Evolutionary conservation across 305 asterid genomes (phyloP).

Genomic region (Rubia tinctorum): DNA sequence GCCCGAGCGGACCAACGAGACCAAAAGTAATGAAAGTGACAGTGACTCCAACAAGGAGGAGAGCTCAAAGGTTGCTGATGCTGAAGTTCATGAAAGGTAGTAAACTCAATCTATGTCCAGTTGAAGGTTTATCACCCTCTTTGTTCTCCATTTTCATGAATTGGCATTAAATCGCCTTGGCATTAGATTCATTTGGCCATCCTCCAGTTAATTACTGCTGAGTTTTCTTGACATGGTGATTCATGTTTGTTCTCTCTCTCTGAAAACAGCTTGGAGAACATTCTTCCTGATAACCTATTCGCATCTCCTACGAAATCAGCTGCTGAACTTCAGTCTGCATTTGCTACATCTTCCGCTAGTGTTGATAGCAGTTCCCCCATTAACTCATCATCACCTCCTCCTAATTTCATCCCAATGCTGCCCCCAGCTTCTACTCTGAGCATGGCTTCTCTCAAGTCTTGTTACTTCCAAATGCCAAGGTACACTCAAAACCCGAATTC

Average conservation of each 20-base stretch:
- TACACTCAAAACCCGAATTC: slow-evolving; percentile 15
- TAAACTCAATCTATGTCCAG: not conserved
- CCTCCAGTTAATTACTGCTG: not conserved
- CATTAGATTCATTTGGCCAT: not conserved
- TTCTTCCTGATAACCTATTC: slow-evolving; percentile 83
- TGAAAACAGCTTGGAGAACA: slow-evolving; percentile 65
- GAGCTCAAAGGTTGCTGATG: slow-evolving; percentile 27
- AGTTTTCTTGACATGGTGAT: slow-evolving; percentile 17
- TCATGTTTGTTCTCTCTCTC: slow-evolving; percentile 17
- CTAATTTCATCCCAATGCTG: slow-evolving; percentile 47
- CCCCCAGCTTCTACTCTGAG: slow-evolving; percentile 48
- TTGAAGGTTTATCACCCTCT: not conserved
- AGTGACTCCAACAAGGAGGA: slow-evolving; percentile 34
- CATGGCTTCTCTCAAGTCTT: slow-evolving; percentile 66
- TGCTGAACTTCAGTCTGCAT: slow-evolving; percentile 41
- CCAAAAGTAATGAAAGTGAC: slow-evolving; percentile 25
- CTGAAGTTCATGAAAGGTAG: slow-evolving; percentile 57
- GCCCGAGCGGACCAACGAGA: slow-evolving; percentile 30
- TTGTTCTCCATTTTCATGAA: not conserved
- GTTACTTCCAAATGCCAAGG: slow-evolving; percentile 82
- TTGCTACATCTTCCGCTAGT: slow-evolving; percentile 38
- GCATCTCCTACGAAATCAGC: slow-evolving; percentile 80
- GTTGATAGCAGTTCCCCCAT: slow-evolving; percentile 33
- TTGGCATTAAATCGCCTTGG: not conserved
- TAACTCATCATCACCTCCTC: slow-evolving; percentile 29